phyloP scores from a whole-genome alignment of 2,329 filamentous ascomycete species.

The Gnomoniopsis sp. region DNA sequence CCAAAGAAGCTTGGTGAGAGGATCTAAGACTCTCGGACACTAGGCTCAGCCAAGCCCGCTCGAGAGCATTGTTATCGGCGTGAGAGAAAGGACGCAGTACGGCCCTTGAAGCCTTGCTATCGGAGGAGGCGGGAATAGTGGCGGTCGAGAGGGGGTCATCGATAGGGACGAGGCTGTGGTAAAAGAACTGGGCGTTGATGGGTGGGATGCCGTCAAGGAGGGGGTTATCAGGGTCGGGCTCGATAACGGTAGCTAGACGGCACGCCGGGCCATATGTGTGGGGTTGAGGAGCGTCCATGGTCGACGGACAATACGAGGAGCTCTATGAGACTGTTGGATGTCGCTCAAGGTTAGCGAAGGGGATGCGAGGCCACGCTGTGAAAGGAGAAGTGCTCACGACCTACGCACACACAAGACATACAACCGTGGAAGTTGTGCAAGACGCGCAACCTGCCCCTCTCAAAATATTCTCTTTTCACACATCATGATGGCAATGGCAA shows the following conservation, averaged over 20 bases:
- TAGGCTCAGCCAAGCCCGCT: conserved; percentile 71
- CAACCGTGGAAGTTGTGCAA: no score
- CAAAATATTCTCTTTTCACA: no score
- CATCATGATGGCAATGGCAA: no score
- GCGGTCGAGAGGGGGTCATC: conserved; percentile 79
- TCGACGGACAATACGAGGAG: not conserved
- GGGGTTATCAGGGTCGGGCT: conserved; percentile 30
- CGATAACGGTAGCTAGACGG: conserved; percentile 46
- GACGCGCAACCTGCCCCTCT: no score
- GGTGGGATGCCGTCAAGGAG: conserved; percentile 51
- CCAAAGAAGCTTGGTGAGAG: conserved; percentile 40
- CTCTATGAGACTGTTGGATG: no score
- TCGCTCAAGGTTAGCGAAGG: no score
- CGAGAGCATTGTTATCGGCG: conserved; percentile 75
- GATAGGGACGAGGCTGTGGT: conserved; percentile 75
- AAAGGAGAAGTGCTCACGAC: no score
- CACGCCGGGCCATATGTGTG: conserved; percentile 63
- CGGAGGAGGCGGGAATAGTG: conserved; percentile 46
- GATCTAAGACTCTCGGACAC: conserved; percentile 43
- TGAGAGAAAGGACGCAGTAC: conserved; percentile 74
- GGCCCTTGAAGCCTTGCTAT: conserved; percentile 51
- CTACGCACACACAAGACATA: no score
- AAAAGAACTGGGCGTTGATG: conserved; percentile 75
- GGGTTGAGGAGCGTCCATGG: not conserved
- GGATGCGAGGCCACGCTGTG: no score